Evolutionary conservation across 225 moss, liverwort and hornwort species (phyloP).

Genomic region (Rhytidiadelphus loreus): DNA sequence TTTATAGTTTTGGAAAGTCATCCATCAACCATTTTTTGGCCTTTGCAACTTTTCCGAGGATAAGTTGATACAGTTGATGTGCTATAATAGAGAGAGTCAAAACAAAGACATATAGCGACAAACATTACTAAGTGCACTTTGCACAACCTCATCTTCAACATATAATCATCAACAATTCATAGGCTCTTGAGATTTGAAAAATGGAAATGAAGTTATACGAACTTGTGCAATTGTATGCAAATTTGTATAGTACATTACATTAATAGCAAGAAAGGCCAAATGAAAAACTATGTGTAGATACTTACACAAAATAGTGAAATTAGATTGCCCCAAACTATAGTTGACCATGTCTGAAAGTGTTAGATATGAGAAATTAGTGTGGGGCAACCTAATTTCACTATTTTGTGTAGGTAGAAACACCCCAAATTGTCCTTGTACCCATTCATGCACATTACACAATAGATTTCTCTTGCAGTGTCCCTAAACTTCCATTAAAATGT

Average conservation of each 20-base stretch:
- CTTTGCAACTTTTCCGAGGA: background rate
- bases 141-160: no score
- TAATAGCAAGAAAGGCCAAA: background rate
- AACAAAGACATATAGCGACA: background rate
- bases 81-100: background rate
- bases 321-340: no score
- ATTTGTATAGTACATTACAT: background rate
- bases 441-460: no score
- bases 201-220: background rate
- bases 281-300: background rate
- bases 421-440: no score
- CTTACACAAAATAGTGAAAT: no score
- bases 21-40: fast-evolving
- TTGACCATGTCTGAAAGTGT: no score
- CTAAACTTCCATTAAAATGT: no score
- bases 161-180: background rate
- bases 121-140: background rate
- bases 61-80: background rate
- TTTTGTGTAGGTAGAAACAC: no score
- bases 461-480: no score
- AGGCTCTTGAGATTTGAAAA: background rate
- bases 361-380: no score
- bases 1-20: background rate
- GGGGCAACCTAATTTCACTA: no score
- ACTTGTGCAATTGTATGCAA: background rate